Evolutionary conservation across 345 rosid genomes (phyloP), one percentile per base, ranked within the genome.

Genomic region (Durio zibethinus): DNA sequence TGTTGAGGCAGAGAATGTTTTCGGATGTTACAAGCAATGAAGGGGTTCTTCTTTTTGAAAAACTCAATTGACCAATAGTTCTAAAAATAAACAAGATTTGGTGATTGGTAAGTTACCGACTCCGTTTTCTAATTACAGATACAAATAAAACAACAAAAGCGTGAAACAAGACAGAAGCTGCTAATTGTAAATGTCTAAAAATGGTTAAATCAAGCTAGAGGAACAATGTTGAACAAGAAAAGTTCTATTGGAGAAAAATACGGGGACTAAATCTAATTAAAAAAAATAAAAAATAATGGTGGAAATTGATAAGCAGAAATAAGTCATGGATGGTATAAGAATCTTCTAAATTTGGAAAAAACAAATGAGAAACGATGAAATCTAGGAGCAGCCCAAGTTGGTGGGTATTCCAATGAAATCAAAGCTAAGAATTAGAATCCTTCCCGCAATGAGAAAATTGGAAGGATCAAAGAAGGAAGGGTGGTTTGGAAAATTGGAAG

Each of bases 351-450:
- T 76, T 73, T 63, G 78, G 84, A 57, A 40, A 73, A 74, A 27
- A 31, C n/a, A n/a, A n/a, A 12, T 48, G 18, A 1, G 76, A 52
- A 60, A 60, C 12, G 60, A 76, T 23, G 29, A 62, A 60, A 48
- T 54, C 31, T 15, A 70, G 33, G 42, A 10, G 48, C 42, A 59
- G 76, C 84, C 87, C 75, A 87, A 31, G 74, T 79, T 82, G 85
- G 73, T 72, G 85, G 82, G 70, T 63, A 76, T 56, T 67, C 78
- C 72, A 47, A 14, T 40, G 73, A 53, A 78, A 59, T 8, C 20
- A 63, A 27, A 10, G 33, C 7, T 10, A 15, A 61, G 10, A 75
- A 18, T 21, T 21, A 40, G 64, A 73, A 73, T 56, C 60, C 38
- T 56, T 23, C 21, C 23, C 31, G 10, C 9, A 50, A 10, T 0